A percentile compares a stretch with the other conserved stretches of the same genome.
Evolutionary conservation across 1,139 yeast species (phyloP).

Genomic region (Casaregolazyma suthepensis): DNA sequence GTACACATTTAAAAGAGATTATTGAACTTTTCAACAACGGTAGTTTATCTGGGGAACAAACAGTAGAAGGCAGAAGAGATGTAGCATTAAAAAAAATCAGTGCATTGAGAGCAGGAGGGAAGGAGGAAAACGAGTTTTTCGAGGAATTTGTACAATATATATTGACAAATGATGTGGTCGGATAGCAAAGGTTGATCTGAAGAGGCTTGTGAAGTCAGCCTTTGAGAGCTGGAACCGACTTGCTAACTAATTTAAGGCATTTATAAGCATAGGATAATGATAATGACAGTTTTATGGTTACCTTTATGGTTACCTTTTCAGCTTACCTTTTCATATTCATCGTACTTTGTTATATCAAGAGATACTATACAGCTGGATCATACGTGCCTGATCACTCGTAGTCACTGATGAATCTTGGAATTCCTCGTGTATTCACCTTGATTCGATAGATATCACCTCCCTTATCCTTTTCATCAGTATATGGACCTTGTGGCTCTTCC

Average conservation of each 20-base stretch:
- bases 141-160: slow-evolving; percentile 46
- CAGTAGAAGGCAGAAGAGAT: slow-evolving; percentile 46
- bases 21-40: slow-evolving; percentile 43
- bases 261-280: neutral
- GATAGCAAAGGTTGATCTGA: neutral
- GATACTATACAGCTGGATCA: neutral
- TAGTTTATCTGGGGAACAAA: slow-evolving; percentile 38
- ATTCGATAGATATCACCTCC: slow-evolving; percentile 51
- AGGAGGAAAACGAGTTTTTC: slow-evolving; percentile 56
- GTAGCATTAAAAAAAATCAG: slow-evolving; percentile 56
- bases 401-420: slow-evolving; percentile 1
- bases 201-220: neutral
- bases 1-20: slow-evolving; percentile 47
- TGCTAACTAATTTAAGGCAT: neutral
- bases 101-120: slow-evolving; percentile 56
- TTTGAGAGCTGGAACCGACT: too few relatives aligned
- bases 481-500: slow-evolving; percentile 29
- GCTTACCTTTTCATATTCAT: neutral
- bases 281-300: neutral
- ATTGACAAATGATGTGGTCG: neutral
- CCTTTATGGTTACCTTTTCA: neutral
- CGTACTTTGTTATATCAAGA: neutral
- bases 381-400: neutral
- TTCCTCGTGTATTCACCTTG: slow-evolving; percentile 21
- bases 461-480: slow-evolving; percentile 35